phyloP scores from a whole-genome alignment of 306 rosid species.

The Fragaria vesca region DNA sequence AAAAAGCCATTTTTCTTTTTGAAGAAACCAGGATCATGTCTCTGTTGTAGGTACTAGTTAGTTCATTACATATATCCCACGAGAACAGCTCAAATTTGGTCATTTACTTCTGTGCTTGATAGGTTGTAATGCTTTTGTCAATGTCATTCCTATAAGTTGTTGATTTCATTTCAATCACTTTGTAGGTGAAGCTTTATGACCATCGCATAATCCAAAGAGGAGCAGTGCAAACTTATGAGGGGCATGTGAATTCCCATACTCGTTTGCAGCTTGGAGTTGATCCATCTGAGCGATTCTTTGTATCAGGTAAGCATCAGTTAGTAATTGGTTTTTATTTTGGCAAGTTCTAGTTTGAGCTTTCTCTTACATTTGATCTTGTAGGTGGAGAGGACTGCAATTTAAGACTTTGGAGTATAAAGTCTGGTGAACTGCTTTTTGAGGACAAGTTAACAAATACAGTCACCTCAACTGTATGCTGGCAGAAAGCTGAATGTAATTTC shows the following conservation, averaged over 20 bases:
- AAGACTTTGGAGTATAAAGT: conserved; percentile 77
- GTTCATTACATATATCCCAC: neutral
- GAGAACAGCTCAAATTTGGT: neutral
- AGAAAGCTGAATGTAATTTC: conserved; percentile 28
- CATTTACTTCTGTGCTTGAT: neutral
- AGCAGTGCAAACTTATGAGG: conserved; percentile 76
- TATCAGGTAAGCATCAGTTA: conserved; percentile 59
- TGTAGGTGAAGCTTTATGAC: conserved; percentile 76
- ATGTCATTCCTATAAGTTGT: conserved; percentile 9
- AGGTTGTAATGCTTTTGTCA: neutral
- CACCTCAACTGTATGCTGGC: conserved; percentile 72
- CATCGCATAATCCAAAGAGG: conserved; percentile 78
- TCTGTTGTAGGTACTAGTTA: neutral
- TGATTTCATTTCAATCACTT: conserved; percentile 22
- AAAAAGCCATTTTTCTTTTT: neutral
- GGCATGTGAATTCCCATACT: conserved; percentile 76
- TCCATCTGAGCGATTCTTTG: conserved; percentile 71
- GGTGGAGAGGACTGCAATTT: conserved; percentile 92
- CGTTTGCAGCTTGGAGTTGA: conserved; percentile 73
- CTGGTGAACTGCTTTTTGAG: conserved; percentile 84
- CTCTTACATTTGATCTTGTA: conserved; percentile 29
- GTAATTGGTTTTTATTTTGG: conserved; percentile 13
- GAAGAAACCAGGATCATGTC: neutral
- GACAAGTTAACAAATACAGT: conserved; percentile 61
- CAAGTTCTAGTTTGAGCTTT: conserved; percentile 7